Percentiles rank a stretch among this genome's conserved stretches.
phyloP scores from a whole-genome alignment of 345 rosid genomes.

The Citrus reticulata region DNA sequence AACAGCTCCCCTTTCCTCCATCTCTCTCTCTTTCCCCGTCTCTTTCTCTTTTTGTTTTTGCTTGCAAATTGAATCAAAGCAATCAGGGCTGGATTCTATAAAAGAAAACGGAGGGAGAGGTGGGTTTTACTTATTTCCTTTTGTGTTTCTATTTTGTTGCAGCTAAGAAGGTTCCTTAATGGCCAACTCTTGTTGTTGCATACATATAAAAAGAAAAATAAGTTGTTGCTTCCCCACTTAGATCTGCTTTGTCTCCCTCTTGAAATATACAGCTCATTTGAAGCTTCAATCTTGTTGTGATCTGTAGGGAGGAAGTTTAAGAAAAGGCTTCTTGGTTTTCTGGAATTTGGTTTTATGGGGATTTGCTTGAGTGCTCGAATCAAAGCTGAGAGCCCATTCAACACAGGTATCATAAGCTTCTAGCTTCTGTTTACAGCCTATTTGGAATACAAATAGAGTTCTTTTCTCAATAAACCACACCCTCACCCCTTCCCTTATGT shows the following conservation, averaged over 20 bases:
- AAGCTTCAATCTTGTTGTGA: conserved; percentile 15
- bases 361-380: conserved; percentile 82
- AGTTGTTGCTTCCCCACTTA: conserved; percentile 12
- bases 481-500: not conserved
- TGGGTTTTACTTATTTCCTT: not conserved
- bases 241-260: conserved; percentile 34
- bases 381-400: conserved; percentile 77
- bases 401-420: conserved; percentile 46
- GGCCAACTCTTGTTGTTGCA: not conserved
- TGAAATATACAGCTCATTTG: conserved; percentile 15
- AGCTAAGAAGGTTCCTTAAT: conserved; percentile 2
- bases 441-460: not conserved
- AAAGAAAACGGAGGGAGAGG: conserved; percentile 9
- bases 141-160: not conserved
- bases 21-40: not conserved
- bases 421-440: not conserved
- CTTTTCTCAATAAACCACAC: not conserved
- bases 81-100: conserved; percentile 12
- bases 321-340: conserved; percentile 20
- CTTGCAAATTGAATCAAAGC: not conserved
- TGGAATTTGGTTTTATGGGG: conserved; percentile 54
- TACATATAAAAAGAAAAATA: not conserved
- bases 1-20: not conserved
- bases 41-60: not conserved
- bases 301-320: conserved; percentile 26